Percentiles rank a stretch among this genome's conserved stretches.
Evolutionary conservation across 208 protist species (phyloP).

Genomic region (Acanthamoeba divionensis): DNA sequence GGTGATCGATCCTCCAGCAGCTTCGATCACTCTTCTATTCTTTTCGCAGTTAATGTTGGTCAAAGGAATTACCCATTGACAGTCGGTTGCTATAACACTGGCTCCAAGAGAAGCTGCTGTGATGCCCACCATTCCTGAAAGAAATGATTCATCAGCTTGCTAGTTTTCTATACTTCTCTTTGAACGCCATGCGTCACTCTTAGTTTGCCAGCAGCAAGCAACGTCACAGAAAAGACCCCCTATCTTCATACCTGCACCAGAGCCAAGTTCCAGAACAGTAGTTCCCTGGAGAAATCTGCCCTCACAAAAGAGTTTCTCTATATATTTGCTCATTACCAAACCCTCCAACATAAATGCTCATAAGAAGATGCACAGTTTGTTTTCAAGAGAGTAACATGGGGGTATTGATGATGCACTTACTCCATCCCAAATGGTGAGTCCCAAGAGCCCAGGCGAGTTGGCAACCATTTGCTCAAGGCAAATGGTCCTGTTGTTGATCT

Average conservation of each 20-base stretch:
- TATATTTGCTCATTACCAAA: background rate
- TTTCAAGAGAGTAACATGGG: background rate
- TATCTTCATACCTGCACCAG: too few relatives aligned
- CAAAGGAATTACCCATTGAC: background rate
- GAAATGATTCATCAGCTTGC: too few relatives aligned
- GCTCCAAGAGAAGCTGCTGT: background rate
- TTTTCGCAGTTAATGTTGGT: background rate
- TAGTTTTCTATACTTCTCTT: too few relatives aligned
- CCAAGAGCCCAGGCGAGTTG: background rate
- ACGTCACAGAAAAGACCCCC: too few relatives aligned
- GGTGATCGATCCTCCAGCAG: background rate
- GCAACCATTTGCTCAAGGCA: background rate
- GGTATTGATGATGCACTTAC: background rate
- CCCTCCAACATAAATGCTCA: background rate
- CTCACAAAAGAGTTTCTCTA: background rate
- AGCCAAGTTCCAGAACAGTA: background rate
- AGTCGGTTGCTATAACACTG: slow-evolving; percentile 14
- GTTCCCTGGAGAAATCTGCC: background rate
- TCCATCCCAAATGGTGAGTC: background rate
- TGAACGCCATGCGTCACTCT: too few relatives aligned
- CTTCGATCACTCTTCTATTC: background rate
- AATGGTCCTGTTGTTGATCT: background rate
- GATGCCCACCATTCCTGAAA: slow-evolving; percentile 20
- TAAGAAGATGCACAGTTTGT: background rate
- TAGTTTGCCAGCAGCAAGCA: too few relatives aligned